A percentile compares a stretch with the other conserved stretches of the same genome.
Evolutionary conservation across 305 asterid species (phyloP).

Genomic region (Solanum hybrid): DNA sequence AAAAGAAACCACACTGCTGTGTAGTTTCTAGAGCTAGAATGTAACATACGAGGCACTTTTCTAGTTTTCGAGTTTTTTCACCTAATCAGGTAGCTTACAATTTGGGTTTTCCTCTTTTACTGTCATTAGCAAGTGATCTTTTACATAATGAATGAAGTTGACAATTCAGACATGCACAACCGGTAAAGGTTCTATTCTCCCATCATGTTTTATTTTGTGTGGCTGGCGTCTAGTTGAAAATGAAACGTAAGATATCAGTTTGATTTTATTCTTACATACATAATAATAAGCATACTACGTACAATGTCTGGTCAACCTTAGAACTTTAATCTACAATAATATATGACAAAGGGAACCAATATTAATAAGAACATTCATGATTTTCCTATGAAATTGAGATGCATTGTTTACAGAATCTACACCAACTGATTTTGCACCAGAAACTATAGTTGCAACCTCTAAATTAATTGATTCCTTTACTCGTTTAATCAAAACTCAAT

Average conservation of each 20-base stretch:
- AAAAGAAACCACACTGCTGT: conserved; percentile 3
- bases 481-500: too few relatives aligned
- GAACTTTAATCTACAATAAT: not conserved
- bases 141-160: not conserved
- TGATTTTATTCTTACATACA: not conserved
- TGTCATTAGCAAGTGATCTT: not conserved
- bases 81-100: not conserved
- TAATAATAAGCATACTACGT: too few relatives aligned
- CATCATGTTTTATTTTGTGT: not conserved
- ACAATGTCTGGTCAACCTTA: not conserved
- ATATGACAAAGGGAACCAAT: not conserved
- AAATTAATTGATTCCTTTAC: too few relatives aligned
- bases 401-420: not conserved
- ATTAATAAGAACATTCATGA: not conserved
- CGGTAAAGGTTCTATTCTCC: not conserved
- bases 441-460: not conserved
- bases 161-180: not conserved
- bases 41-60: not conserved
- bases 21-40: not conserved
- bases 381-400: not conserved
- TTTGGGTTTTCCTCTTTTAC: not conserved
- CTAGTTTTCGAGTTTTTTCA: not conserved
- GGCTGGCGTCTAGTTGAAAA: not conserved
- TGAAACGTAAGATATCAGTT: not conserved
- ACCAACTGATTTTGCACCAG: not conserved